These are phyloP conservation scores for Sporothrix luriei DNA, from an alignment of 2,329 filamentous ascomycete species.

Conservation along the genomic window DNA sequence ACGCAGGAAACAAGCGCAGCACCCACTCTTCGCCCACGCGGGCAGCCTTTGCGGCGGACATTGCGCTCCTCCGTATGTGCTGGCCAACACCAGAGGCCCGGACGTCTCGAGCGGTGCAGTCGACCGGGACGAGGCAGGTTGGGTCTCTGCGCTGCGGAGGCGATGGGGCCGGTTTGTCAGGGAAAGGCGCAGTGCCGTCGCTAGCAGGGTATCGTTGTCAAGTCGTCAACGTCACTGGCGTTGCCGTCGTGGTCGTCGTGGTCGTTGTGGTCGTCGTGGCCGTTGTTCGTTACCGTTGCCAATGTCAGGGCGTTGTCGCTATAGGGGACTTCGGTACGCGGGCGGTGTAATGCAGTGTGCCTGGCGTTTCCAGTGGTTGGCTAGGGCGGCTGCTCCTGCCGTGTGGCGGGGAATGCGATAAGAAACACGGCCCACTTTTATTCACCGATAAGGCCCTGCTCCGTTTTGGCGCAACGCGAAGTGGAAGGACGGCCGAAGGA, in stretches of 20 bases:
- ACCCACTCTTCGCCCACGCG: slow-evolving; percentile 65
- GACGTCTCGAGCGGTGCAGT: slow-evolving; percentile 4
- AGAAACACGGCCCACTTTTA: slow-evolving; percentile 26
- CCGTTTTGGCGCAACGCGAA: slow-evolving; percentile 20
- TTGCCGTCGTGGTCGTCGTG: background rate
- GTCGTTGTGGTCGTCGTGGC: slow-evolving; percentile 25
- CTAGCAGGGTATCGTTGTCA: background rate
- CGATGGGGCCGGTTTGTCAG: background rate
- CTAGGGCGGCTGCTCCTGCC: background rate
- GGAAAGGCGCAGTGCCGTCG: background rate
- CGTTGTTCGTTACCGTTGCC: background rate
- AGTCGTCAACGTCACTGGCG: slow-evolving; percentile 5
- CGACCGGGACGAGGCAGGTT: background rate
- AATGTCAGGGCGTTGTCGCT: too few relatives aligned
- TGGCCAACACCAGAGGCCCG: slow-evolving; percentile 6
- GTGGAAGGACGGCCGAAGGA: slow-evolving; percentile 16
- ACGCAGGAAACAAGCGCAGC: background rate
- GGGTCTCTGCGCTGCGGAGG: background rate
- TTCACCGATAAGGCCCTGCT: slow-evolving; percentile 28
- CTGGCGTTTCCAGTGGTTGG: slow-evolving; percentile 9
- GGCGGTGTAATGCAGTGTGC: slow-evolving; percentile 15
- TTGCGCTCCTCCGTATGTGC: slow-evolving; percentile 38
- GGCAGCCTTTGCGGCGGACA: slow-evolving; percentile 64
- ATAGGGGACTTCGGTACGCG: background rate
- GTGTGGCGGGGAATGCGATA: slow-evolving; percentile 26